A percentile compares a stretch with the other conserved stretches of the same genome.
Conservation (phyloP, 2,329 filamentous ascomycete species). For the Lojkania enalia region DNA sequence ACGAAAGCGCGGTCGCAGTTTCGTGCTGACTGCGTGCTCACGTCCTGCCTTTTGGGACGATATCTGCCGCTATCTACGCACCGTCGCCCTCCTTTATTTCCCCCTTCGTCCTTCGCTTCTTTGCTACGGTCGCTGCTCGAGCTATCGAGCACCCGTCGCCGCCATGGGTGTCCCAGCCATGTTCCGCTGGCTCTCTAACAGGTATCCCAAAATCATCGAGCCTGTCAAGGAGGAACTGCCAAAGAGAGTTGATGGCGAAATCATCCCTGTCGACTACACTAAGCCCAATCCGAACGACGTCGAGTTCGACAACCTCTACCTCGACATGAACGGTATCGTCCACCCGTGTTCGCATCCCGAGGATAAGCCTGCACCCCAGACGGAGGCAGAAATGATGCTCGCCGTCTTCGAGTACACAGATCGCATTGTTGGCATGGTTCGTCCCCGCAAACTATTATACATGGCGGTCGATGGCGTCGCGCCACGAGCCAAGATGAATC, state of each 20-base stretch:
- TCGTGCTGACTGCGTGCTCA: too few species aligned
- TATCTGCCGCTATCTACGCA: neutral
- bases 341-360: constrained; percentile 98
- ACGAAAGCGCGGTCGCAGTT: too few species aligned
- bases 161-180: constrained; percentile 92
- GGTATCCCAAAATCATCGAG: constrained; percentile 96
- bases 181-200: constrained; percentile 95
- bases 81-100: neutral
- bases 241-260: constrained; percentile 77
- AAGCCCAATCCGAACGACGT: constrained; percentile 93
- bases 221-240: constrained; percentile 86
- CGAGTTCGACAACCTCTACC: constrained; percentile 95
- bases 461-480: constrained; percentile 96
- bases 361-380: constrained; percentile 84
- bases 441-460: constrained; percentile 92
- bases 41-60: too few species aligned
- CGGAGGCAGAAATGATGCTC: constrained; percentile 99
- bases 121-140: constrained; percentile 1
- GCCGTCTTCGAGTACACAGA: constrained; percentile 99
- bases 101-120: neutral
- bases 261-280: constrained; percentile 82
- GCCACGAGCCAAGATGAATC: constrained; percentile 98
- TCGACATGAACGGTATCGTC: constrained; percentile 99
- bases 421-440: constrained; percentile 97
- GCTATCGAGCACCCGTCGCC: constrained; percentile 22